Evolutionary conservation across 106 monocot genomes (phyloP).

Genomic region (Acorus calamus): DNA sequence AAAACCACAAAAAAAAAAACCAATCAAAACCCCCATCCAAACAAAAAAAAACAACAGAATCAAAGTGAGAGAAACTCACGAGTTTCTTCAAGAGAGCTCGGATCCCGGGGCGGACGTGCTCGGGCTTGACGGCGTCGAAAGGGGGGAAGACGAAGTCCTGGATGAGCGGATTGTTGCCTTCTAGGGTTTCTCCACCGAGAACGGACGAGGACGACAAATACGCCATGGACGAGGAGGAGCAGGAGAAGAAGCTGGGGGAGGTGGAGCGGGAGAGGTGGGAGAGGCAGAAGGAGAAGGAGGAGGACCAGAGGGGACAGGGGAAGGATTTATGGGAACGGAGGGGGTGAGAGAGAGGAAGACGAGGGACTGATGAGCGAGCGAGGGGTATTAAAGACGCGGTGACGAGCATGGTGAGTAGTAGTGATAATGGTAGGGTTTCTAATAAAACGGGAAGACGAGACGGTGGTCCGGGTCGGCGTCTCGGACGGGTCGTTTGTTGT

Average conservation of each 20-base stretch:
- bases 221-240: constrained; percentile 5
- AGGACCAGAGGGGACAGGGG: constrained; percentile 40
- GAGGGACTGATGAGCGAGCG: too few relatives aligned
- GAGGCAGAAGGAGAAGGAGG: constrained; percentile 39
- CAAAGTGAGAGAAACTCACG: constrained; percentile 20
- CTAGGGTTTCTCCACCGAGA: constrained; percentile 12
- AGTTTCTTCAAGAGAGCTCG: constrained; percentile 47
- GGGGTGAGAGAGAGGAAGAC: too few relatives aligned
- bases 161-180: constrained; percentile 42
- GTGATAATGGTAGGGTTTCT: too few relatives aligned
- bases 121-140: constrained; percentile 63
- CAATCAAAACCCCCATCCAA: neutral
- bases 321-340: constrained; percentile 19
- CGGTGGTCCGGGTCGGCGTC: too few relatives aligned
- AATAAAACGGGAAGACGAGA: too few relatives aligned
- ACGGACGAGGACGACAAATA: too few relatives aligned
- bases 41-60: too few relatives aligned
- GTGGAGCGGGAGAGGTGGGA: too few relatives aligned
- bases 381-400: too few relatives aligned
- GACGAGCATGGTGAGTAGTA: constrained; percentile 15
- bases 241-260: constrained; percentile 2
- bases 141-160: constrained; percentile 82
- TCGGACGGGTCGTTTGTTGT: too few relatives aligned
- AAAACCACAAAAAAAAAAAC: constrained; percentile 1
- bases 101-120: constrained; percentile 73